These are phyloP conservation scores for Stenogyne calaminthoides DNA, from an alignment of 305 asterid genomes.

Conservation along the genomic window DNA sequence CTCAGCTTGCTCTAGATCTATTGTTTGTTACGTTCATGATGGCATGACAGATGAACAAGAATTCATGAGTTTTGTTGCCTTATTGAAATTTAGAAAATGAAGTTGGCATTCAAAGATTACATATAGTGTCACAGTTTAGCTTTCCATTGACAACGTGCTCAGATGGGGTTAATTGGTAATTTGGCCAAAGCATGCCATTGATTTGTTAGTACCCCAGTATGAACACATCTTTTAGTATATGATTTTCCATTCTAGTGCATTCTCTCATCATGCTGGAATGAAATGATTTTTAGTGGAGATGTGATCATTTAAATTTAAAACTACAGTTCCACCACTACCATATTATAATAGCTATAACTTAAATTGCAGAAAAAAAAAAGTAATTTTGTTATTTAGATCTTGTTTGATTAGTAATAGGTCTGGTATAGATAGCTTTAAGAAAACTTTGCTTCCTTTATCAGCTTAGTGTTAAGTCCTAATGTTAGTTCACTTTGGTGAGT, in stretches of 20 bases:
- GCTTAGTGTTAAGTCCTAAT: too few species aligned
- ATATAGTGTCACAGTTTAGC: background rate
- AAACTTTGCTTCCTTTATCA: too few species aligned
- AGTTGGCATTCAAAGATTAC: constrained; percentile 16
- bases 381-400: too few species aligned
- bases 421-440: too few species aligned
- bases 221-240: constrained; percentile 5
- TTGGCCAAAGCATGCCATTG: constrained; percentile 9
- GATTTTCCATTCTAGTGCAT: background rate
- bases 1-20: constrained; percentile 31
- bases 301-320: background rate
- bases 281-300: background rate
- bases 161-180: background rate
- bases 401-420: too few species aligned
- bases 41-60: constrained; percentile 29
- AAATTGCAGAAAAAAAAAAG: background rate
- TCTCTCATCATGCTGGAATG: background rate
- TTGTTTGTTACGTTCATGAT: constrained; percentile 30
- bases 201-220: constrained; percentile 3
- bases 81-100: constrained; percentile 22
- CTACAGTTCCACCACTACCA: background rate
- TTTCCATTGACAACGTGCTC: background rate
- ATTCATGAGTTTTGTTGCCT: constrained; percentile 24
- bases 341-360: background rate
- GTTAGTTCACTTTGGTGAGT: too few species aligned